Evolutionary conservation across 495 filamentous ascomycete species (phyloP).

Genomic region (Penicillium verhagenii): DNA sequence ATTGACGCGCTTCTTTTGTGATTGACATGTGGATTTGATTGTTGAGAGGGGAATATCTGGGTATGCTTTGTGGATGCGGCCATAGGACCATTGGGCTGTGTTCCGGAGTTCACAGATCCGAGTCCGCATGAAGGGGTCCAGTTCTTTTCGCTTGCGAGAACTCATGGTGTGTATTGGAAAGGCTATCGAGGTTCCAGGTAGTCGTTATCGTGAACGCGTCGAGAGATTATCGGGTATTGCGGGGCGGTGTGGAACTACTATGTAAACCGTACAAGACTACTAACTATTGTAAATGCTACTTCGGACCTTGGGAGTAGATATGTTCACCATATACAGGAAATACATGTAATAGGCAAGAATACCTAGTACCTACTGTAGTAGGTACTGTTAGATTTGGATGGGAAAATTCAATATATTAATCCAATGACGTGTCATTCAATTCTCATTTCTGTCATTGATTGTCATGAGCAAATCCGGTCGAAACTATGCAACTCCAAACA

Average conservation of each 20-base stretch:
- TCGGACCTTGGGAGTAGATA: too few relatives aligned
- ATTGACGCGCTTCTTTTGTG: constrained; percentile 3
- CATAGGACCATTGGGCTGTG: constrained; percentile 12
- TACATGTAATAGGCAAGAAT: too few relatives aligned
- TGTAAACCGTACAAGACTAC: background rate
- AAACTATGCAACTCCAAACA: constrained; percentile 32
- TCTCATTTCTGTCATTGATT: constrained; percentile 30
- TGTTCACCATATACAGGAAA: too few relatives aligned
- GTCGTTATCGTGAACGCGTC: background rate
- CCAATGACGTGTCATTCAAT: constrained; percentile 23
- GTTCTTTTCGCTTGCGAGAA: constrained; percentile 3
- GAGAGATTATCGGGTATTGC: background rate
- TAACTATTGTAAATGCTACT: too few relatives aligned
- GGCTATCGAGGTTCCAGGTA: background rate
- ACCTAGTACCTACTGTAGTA: too few relatives aligned
- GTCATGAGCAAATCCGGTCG: constrained; percentile 23
- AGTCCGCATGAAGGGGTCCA: constrained; percentile 11
- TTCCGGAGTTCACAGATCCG: constrained; percentile 8
- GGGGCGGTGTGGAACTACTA: background rate
- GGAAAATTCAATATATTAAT: background rate
- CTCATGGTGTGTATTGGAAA: background rate
- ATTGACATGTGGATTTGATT: constrained; percentile 6
- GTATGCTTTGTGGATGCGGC: constrained; percentile 8
- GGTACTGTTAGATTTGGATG: too few relatives aligned
- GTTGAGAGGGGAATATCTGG: constrained; percentile 9